Conservation (phyloP, 2,329 filamentous ascomycete genomes). For the Cladosporium sphaerospermum region DNA sequence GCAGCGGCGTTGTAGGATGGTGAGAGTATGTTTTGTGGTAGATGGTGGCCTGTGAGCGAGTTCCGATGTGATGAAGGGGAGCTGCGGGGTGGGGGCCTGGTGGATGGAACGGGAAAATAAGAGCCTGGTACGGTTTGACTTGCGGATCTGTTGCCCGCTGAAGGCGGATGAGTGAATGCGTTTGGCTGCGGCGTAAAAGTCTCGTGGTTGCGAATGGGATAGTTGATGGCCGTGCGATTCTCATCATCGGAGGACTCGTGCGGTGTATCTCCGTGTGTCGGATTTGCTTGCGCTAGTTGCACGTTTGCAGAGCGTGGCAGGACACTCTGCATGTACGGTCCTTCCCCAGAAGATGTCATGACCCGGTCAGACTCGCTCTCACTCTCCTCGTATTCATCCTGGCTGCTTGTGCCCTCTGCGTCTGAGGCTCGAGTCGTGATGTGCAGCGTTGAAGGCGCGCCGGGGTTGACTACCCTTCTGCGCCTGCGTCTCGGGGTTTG, state of each 20-base stretch:
- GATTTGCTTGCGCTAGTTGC: conserved; percentile 22
- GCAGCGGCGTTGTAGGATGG: conserved; percentile 62
- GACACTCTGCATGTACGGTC: conserved; percentile 26
- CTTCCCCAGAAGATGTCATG: conserved; percentile 59
- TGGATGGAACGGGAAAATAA: conserved; percentile 35
- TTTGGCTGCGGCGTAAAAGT: conserved; percentile 83
- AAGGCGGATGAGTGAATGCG: conserved; percentile 78
- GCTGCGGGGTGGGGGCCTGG: neutral
- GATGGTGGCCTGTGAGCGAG: conserved; percentile 37
- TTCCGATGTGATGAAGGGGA: conserved; percentile 13
- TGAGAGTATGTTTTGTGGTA: conserved; percentile 62
- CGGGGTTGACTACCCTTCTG: conserved; percentile 38
- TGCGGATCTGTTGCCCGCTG: conserved; percentile 46
- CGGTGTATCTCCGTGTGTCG: neutral
- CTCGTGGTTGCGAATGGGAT: conserved; percentile 40
- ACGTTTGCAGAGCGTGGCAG: conserved; percentile 7
- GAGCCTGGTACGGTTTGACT: conserved; percentile 41
- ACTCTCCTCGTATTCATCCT: conserved; percentile 91
- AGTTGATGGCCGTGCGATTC: conserved; percentile 74
- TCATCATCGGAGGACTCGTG: conserved; percentile 54
- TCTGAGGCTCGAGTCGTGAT: conserved; percentile 41
- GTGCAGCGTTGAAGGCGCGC: conserved; percentile 36
- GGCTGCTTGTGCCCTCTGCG: conserved; percentile 58
- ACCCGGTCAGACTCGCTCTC: conserved; percentile 79
- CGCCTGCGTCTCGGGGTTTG: conserved; percentile 59